Percentiles rank a stretch among this genome's conserved stretches.
Evolutionary conservation across 306 rosid genomes (phyloP).

Genomic region (Castanea sativa): DNA sequence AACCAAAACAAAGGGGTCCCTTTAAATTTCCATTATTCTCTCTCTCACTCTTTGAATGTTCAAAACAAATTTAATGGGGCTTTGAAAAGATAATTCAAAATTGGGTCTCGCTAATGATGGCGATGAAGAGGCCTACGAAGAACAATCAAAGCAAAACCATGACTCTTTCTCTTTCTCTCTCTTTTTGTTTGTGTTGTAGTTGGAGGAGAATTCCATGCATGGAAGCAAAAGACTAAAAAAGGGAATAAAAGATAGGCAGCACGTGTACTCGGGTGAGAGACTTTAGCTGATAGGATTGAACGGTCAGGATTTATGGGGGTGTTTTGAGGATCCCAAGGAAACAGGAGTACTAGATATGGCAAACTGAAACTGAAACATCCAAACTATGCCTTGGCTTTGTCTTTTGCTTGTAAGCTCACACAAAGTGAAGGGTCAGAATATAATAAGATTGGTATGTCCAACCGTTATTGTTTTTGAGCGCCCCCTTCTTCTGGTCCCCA

Average conservation of each 20-base stretch:
- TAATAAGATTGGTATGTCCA: not conserved
- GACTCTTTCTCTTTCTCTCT: conserved; percentile 34
- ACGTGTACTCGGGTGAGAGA: conserved; percentile 61
- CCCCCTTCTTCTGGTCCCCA: conserved; percentile 9
- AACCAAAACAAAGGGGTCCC: conserved; percentile 57
- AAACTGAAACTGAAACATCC: conserved; percentile 38
- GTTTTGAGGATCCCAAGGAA: conserved; percentile 44
- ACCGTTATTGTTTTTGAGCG: conserved; percentile 31
- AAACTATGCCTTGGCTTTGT: conserved; percentile 39
- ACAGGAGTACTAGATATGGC: conserved; percentile 17
- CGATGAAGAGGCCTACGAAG: conserved; percentile 37
- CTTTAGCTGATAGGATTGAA: conserved; percentile 42
- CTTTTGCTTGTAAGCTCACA: conserved; percentile 33
- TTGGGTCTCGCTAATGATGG: conserved; percentile 34
- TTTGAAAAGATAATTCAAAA: conserved; percentile 26
- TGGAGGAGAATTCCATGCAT: conserved; percentile 97
- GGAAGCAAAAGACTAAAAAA: conserved; percentile 49
- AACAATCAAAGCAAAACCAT: conserved; percentile 43
- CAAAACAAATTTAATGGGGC: conserved; percentile 24
- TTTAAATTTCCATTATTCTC: conserved; percentile 26
- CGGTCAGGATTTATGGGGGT: conserved; percentile 44
- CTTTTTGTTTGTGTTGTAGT: conserved; percentile 44
- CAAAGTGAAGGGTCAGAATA: conserved; percentile 37
- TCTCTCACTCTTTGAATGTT: conserved; percentile 23
- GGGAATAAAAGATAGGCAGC: conserved; percentile 49